These are phyloP conservation scores for Solanum hybrid DNA, from an alignment of 305 asterid genomes.

Conservation along the genomic window DNA sequence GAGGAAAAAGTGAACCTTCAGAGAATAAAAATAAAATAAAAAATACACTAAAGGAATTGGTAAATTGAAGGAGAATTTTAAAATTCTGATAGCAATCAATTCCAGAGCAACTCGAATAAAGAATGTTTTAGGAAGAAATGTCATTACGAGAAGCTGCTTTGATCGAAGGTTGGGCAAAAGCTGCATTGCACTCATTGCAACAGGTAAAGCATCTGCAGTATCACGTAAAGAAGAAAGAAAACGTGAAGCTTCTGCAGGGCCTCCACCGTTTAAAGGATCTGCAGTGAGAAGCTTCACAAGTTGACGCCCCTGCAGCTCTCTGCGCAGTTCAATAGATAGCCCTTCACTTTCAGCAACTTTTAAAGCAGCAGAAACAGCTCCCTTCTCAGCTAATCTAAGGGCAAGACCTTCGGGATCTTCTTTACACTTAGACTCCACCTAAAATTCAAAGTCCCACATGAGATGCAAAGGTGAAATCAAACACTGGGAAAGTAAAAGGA, in stretches of 20 bases:
- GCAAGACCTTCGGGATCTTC: constrained; percentile 99
- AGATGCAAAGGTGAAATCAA: not conserved
- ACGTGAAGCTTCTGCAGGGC: constrained; percentile 99
- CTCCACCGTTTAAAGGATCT: constrained; percentile 95
- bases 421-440: constrained; percentile 90
- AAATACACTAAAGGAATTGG: not conserved
- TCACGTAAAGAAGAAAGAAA: constrained; percentile 90
- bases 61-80: not conserved
- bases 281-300: constrained; percentile 97
- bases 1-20: constrained; percentile 95
- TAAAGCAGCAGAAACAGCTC: constrained; percentile 92
- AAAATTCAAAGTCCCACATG: constrained; percentile 12
- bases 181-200: constrained; percentile 99
- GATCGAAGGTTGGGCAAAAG: constrained; percentile 92
- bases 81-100: not conserved
- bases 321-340: constrained; percentile 83
- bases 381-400: constrained; percentile 95
- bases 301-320: constrained; percentile 99
- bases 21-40: not conserved
- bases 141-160: constrained; percentile 94
- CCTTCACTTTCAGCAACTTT: constrained; percentile 97
- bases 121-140: constrained; percentile 4
- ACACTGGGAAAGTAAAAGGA: not conserved
- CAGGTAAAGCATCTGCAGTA: constrained; percentile 94
- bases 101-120: not conserved